These are phyloP conservation scores for Conticribra guillardii DNA, from an alignment of 108 stramenopile species.

Conservation along the genomic window DNA sequence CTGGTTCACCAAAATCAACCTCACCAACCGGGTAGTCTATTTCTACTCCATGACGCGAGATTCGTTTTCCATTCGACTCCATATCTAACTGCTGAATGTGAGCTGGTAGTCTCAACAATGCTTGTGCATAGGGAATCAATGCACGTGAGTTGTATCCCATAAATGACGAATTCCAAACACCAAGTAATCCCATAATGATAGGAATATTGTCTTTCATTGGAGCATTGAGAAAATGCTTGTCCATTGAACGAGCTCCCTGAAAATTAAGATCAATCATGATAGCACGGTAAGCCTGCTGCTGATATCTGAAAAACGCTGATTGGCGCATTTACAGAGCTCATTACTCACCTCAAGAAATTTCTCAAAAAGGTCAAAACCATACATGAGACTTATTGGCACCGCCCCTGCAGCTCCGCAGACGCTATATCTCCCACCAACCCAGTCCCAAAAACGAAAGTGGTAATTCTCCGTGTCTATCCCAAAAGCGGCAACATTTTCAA, in stretches of 20 bases:
- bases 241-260: slow-evolving; percentile 94
- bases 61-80: slow-evolving; percentile 95
- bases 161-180: slow-evolving; percentile 99
- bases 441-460: slow-evolving; percentile 96
- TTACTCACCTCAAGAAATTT: slow-evolving; percentile 85
- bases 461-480: slow-evolving; percentile 90
- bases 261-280: slow-evolving; percentile 26
- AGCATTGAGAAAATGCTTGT: slow-evolving; percentile 93
- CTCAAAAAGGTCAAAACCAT: slow-evolving; percentile 92
- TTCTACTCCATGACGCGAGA: slow-evolving; percentile 84
- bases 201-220: slow-evolving; percentile 94
- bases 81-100: slow-evolving; percentile 99
- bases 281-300: neutral
- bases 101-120: slow-evolving; percentile 96
- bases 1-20: slow-evolving; percentile 98
- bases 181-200: slow-evolving; percentile 96
- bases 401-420: slow-evolving; percentile 95
- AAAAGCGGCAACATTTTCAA: slow-evolving; percentile 81
- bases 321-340: neutral
- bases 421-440: slow-evolving; percentile 97
- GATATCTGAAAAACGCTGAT: neutral
- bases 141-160: slow-evolving; percentile 86
- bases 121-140: slow-evolving; percentile 97
- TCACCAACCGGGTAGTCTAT: slow-evolving; percentile 94
- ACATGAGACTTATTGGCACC: slow-evolving; percentile 91